phyloP scores from a whole-genome alignment of 805 yeast species.

The Yamadazyma insecticola region DNA sequence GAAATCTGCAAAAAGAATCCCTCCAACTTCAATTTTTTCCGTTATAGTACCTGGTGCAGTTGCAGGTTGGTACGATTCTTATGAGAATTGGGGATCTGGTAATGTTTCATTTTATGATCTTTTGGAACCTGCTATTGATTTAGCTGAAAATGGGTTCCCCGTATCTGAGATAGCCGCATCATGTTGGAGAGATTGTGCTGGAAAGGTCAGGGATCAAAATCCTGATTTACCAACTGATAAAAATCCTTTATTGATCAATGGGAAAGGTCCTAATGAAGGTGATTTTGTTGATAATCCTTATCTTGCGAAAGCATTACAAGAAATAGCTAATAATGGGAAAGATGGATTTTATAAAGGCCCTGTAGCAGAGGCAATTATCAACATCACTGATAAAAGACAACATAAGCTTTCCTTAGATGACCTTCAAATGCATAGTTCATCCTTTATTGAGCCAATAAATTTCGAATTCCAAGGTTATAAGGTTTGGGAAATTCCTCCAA shows the following conservation, averaged over 20 bases:
- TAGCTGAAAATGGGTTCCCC: constrained; percentile 66
- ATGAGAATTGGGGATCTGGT: constrained; percentile 69
- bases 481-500: constrained; percentile 83
- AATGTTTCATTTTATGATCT: constrained; percentile 55
- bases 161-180: constrained; percentile 55
- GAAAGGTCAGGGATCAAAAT: constrained; percentile 34
- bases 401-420: constrained; percentile 57
- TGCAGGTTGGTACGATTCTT: constrained; percentile 74
- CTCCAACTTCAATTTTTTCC: constrained; percentile 48
- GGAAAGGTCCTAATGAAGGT: constrained; percentile 48
- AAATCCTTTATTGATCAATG: constrained; percentile 32
- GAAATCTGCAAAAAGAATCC: constrained; percentile 46
- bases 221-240: constrained; percentile 21
- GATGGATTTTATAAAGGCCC: constrained; percentile 67
- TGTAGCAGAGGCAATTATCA: constrained; percentile 62
- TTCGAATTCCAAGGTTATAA: constrained; percentile 46
- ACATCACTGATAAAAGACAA: constrained; percentile 47
- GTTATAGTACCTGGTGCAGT: constrained; percentile 77
- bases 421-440: constrained; percentile 51
- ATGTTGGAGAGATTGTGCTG: constrained; percentile 41
- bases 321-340: constrained; percentile 54
- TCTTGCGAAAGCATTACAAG: constrained; percentile 49
- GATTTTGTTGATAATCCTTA: constrained; percentile 49
- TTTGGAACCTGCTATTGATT: constrained; percentile 59
- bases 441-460: constrained; percentile 61